A percentile compares a stretch with the other conserved stretches of the same genome.
Conservation (phyloP, 2,329 filamentous ascomycete species). For the Phyllosticta ampelicida region DNA sequence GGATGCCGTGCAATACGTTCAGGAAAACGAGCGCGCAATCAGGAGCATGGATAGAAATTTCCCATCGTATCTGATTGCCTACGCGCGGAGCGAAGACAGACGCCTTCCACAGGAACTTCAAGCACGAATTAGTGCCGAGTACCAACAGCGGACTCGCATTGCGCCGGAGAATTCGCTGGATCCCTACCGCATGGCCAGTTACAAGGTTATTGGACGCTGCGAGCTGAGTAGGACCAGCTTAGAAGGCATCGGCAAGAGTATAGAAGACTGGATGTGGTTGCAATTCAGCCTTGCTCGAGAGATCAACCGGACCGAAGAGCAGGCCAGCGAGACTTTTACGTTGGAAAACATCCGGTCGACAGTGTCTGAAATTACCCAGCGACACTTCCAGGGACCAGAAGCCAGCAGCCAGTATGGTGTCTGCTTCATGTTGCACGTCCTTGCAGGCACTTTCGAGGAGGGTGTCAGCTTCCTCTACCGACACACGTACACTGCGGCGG, state of each 20-base stretch:
- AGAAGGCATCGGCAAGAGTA: constrained; percentile 46
- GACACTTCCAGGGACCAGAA: constrained; percentile 76
- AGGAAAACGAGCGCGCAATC: constrained; percentile 68
- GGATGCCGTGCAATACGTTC: constrained; percentile 81
- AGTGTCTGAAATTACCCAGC: constrained; percentile 77
- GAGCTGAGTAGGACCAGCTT: constrained; percentile 48
- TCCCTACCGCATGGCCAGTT: constrained; percentile 92
- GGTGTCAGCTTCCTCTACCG: constrained; percentile 84
- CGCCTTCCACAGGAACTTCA: constrained; percentile 69
- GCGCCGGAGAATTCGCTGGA: constrained; percentile 81
- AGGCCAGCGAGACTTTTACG: constrained; percentile 51
- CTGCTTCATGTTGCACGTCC: constrained; percentile 84
- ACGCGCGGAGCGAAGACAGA: constrained; percentile 64
- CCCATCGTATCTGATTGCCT: constrained; percentile 74
- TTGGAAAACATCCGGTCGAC: constrained; percentile 63
- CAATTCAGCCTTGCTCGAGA: constrained; percentile 54
- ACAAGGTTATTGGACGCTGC: constrained; percentile 86
- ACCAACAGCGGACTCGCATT: constrained; percentile 72
- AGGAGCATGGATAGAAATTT: constrained; percentile 86
- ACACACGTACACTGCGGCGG: constrained; percentile 84
- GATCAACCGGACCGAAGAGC: constrained; percentile 49
- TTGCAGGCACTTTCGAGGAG: constrained; percentile 89
- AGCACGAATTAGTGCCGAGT: constrained; percentile 81
- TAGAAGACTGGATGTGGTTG: constrained; percentile 59
- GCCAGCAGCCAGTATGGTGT: constrained; percentile 73